phyloP scores from a whole-genome alignment of 768 basidiomycete species.

The Pholiota conissans region DNA sequence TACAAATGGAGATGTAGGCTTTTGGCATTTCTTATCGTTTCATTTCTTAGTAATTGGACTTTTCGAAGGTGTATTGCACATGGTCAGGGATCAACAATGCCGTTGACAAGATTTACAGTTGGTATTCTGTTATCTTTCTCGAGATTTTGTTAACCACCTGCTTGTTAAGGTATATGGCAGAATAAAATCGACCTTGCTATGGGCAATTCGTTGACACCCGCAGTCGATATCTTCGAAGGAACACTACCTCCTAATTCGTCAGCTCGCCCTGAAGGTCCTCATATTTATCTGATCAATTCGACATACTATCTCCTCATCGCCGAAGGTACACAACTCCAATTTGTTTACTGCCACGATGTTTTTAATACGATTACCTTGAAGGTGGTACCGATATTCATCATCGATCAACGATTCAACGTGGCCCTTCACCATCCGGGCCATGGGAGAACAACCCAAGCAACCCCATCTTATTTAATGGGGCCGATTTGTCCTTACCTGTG shows the following conservation, averaged over 20 bases:
- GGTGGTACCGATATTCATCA: conserved; percentile 2
- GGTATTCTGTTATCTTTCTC: neutral
- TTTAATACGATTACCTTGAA: neutral
- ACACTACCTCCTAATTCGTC: neutral
- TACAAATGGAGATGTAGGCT: neutral
- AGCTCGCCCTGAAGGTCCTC: neutral
- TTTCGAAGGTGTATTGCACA: neutral
- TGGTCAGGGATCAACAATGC: conserved; percentile 3
- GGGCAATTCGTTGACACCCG: neutral
- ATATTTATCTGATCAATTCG: conserved; percentile 1
- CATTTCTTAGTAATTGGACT: too few species aligned
- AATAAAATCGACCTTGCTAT: neutral
- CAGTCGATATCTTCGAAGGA: conserved; percentile 1
- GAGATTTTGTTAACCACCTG: neutral
- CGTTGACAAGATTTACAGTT: conserved; percentile 1
- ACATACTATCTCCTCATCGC: conserved; percentile 3
- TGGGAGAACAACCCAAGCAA: conserved; percentile 1
- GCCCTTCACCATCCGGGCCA: neutral
- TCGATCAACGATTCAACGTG: neutral
- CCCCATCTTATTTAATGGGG: neutral
- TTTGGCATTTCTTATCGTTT: neutral
- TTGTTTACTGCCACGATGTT: too few species aligned
- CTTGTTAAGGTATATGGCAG: neutral
- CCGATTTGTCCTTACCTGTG: neutral
- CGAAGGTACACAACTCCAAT: neutral